Base-by-base conservation (phyloP, 306 rosid species). In the Glycine tomentella region DNA sequence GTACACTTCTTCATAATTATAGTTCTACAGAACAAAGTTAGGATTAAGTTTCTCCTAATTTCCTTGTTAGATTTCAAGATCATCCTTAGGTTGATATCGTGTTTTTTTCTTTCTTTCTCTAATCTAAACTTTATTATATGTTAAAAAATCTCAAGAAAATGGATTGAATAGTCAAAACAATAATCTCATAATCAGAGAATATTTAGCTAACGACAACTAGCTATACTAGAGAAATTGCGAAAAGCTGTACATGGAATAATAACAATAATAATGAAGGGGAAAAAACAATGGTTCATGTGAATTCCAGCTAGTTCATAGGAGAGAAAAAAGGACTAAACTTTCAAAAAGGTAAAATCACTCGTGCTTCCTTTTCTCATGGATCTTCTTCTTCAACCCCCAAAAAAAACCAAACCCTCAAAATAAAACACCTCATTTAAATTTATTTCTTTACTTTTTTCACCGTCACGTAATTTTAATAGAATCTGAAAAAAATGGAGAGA, bases 341-440 rank as follows among this genome's bases (percentile, higher is more conserved):
- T 73, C 7, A 5, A 38, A 31, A 53, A 25, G 2, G 40, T 36
- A 7, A 69, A 17, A 67, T 45, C 9, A 77, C 57, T 64, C 33
- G 62, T 77, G 68, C 65, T 42, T 52, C 85, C 85, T 64, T 65
- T 58, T 83, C 87, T 57, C 20, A 80, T 81, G 98, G 97, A 89
- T 87, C 90, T 77, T 87, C 90, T 77, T 78, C 83, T 69, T 73
- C 74, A 89, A 85, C 51, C 42, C 25, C 25, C 25, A 20, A 20
- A 20, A 20, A 20, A 0, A 20, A 20, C 25, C 1, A 20, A 38
- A 57, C 17, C 16, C n/a, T 1, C 15, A 5, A 61, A 62, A 33
- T 31, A 20, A 20, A 51, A 57, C 12, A 57, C 63, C 11, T n/a
- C 17, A 49, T 49, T 10, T 11, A 51, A 5, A 51, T 51, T 9